Evolutionary conservation across 2,329 filamentous ascomycete species (phyloP).

Genomic region (Chaetomiaceae sp.): DNA sequence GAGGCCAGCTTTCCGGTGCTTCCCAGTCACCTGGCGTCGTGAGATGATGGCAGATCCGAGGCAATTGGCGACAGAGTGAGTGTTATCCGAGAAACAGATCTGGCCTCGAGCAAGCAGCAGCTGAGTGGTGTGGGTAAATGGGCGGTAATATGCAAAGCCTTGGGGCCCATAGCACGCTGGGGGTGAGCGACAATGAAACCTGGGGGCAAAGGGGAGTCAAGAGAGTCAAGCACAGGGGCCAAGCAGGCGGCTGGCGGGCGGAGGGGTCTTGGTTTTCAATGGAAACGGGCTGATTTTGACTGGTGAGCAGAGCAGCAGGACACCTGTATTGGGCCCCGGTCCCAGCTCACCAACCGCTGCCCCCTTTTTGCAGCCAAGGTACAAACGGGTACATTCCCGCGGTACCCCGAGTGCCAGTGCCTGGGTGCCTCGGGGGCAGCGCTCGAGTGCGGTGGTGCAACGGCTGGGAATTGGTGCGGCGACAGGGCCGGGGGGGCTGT

Average conservation of each 20-base stretch:
- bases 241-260: slow-evolving; percentile 11
- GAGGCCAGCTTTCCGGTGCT: background rate
- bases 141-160: slow-evolving; percentile 40
- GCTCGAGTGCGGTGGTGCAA: slow-evolving; percentile 23
- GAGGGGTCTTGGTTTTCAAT: slow-evolving; percentile 25
- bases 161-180: slow-evolving; percentile 33
- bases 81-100: slow-evolving; percentile 30
- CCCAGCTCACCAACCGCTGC: slow-evolving; percentile 10
- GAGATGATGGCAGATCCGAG: slow-evolving; percentile 4
- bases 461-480: slow-evolving; percentile 21
- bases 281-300: slow-evolving; percentile 16
- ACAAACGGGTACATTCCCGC: slow-evolving; percentile 19
- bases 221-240: slow-evolving; percentile 11
- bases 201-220: slow-evolving; percentile 30
- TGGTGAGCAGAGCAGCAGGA: slow-evolving; percentile 3
- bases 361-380: slow-evolving; percentile 16
- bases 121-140: slow-evolving; percentile 41
- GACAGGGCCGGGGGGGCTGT: slow-evolving; percentile 19
- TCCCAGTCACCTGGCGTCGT: background rate
- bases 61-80: slow-evolving; percentile 8
- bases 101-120: slow-evolving; percentile 25
- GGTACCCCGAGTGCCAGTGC: background rate
- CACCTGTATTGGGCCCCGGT: slow-evolving; percentile 15
- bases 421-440: slow-evolving; percentile 17
- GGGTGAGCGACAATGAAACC: slow-evolving; percentile 28